Percentiles rank a stretch among this genome's conserved stretches.
These are phyloP conservation scores for Penicillium ucsense DNA, from an alignment of 495 filamentous ascomycete species.

Conservation along the genomic window DNA sequence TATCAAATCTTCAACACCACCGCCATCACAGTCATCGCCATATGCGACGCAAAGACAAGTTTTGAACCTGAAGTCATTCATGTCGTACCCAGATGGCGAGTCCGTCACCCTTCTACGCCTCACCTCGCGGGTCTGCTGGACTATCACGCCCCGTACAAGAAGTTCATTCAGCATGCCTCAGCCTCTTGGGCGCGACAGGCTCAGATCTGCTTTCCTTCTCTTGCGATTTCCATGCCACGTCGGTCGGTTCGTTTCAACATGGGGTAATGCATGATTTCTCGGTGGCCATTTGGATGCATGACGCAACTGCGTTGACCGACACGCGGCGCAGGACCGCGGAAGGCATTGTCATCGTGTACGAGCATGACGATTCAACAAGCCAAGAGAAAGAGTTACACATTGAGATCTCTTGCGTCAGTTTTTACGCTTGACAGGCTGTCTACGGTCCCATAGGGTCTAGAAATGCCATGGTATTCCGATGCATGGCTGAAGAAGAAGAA, in stretches of 20 bases:
- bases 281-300: slow-evolving; percentile 67
- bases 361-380: slow-evolving; percentile 55
- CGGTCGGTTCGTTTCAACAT: slow-evolving; percentile 7
- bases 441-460: slow-evolving; percentile 62
- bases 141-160: slow-evolving; percentile 2
- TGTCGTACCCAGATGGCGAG: background rate
- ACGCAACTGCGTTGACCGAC: slow-evolving; percentile 73
- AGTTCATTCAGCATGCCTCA: background rate
- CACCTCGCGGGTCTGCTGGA: background rate
- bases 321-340: slow-evolving; percentile 57
- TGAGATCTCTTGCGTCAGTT: slow-evolving; percentile 58
- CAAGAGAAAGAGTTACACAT: slow-evolving; percentile 56
- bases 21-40: too few species aligned
- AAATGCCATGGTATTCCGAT: slow-evolving; percentile 21
- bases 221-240: background rate
- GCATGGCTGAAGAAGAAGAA: too few species aligned
- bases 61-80: background rate
- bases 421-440: slow-evolving; percentile 57
- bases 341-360: slow-evolving; percentile 59
- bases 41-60: too few species aligned
- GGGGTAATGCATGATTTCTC: slow-evolving; percentile 66
- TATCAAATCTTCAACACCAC: too few species aligned
- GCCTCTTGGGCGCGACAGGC: slow-evolving; percentile 4
- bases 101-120: background rate
- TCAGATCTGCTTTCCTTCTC: background rate